Conservation (phyloP, 176 grass and related monocot species). For the Poa annua region DNA sequence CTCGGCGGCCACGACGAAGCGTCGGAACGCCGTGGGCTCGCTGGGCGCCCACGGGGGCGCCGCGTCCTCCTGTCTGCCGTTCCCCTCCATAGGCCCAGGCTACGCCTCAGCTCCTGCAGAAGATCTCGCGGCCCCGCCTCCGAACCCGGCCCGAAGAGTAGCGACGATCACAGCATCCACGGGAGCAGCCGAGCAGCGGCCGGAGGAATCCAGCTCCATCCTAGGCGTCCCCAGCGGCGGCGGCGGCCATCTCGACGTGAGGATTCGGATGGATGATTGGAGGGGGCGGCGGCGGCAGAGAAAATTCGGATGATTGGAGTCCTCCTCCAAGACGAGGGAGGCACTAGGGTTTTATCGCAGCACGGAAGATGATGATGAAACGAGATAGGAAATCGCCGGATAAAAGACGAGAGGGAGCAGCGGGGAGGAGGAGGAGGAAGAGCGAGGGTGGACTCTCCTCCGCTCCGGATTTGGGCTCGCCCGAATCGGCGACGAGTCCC, state of each 20-base stretch:
- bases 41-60: conserved; percentile 52
- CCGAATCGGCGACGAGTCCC: conserved; percentile 8
- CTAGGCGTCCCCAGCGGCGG: conserved; percentile 38
- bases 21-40: conserved; percentile 48
- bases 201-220: conserved; percentile 66
- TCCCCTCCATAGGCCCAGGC: conserved; percentile 40
- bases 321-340: not conserved
- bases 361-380: not conserved
- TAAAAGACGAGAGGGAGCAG: not conserved
- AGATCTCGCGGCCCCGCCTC: conserved; percentile 34
- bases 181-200: conserved; percentile 44
- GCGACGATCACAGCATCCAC: conserved; percentile 48
- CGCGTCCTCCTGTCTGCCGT: conserved; percentile 29
- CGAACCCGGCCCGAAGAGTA: conserved; percentile 5
- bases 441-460: conserved; percentile 26
- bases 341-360: conserved; percentile 26
- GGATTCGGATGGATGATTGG: too few relatives aligned
- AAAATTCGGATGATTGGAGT: conserved; percentile 20
- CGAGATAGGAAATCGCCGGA: not conserved
- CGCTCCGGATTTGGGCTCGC: conserved; percentile 22
- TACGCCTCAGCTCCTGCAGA: conserved; percentile 1
- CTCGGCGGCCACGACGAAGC: not conserved
- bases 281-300: too few relatives aligned
- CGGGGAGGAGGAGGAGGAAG: not conserved
- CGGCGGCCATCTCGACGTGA: conserved; percentile 37